Evolutionary conservation across 2,329 filamentous ascomycete species (phyloP).

Genomic region (Sclerotinia glacialis): DNA sequence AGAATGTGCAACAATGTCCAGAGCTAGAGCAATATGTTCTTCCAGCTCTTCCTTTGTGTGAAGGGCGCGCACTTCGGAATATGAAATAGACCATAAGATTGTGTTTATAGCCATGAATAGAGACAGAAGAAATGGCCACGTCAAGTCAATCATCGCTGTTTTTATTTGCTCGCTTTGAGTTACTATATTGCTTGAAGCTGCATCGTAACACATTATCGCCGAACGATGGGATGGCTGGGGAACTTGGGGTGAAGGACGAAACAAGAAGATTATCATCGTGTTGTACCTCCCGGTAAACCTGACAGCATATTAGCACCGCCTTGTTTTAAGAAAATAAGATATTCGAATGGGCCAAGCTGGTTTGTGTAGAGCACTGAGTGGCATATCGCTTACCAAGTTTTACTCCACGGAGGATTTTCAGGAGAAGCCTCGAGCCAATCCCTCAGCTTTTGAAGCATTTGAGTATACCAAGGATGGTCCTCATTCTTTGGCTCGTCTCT

Average conservation of each 20-base stretch:
- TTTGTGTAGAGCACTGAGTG: conserved; percentile 16
- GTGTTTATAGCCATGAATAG: conserved; percentile 92
- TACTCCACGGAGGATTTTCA: conserved; percentile 67
- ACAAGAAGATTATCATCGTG: conserved; percentile 83
- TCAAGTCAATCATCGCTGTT: conserved; percentile 74
- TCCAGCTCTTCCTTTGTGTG: conserved; percentile 75
- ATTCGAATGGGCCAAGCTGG: conserved; percentile 17
- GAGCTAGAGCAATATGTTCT: conserved; percentile 66
- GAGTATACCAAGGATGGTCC: conserved; percentile 79
- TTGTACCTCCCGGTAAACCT: conserved; percentile 72
- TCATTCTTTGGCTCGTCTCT: conserved; percentile 73
- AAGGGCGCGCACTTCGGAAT: conserved; percentile 72
- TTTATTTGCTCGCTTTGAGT: conserved; percentile 79
- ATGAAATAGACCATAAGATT: conserved; percentile 87
- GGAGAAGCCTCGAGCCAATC: conserved; percentile 78
- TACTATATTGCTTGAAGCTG: conserved; percentile 76
- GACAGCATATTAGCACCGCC: conserved; percentile 26
- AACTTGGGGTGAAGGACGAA: conserved; percentile 87
- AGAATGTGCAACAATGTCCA: conserved; percentile 76
- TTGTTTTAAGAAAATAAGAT: background rate
- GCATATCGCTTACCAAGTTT: conserved; percentile 61
- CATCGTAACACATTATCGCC: conserved; percentile 78
- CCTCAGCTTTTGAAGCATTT: conserved; percentile 75
- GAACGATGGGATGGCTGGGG: conserved; percentile 78
- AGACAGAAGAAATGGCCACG: conserved; percentile 87